These are phyloP conservation scores for Phlebiopsis gigantea DNA, from an alignment of 768 basidiomycete species.

Conservation along the genomic window DNA sequence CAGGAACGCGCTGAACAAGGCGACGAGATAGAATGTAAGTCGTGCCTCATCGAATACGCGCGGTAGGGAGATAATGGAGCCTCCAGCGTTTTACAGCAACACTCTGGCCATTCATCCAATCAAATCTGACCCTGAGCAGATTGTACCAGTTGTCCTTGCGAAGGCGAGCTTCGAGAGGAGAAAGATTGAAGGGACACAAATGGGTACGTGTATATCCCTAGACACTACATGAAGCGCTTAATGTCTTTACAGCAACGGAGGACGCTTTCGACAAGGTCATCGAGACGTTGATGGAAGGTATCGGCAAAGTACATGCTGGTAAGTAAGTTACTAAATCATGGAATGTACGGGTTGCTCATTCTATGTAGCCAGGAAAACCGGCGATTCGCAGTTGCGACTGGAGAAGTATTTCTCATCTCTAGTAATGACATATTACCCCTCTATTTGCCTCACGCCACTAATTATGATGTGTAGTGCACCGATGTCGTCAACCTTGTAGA, in stretches of 20 bases:
- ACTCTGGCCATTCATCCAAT: conserved; percentile 54
- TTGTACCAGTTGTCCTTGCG: conserved; percentile 59
- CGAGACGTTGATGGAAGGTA: conserved; percentile 56
- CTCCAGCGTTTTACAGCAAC: conserved; percentile 49
- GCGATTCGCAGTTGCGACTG: conserved; percentile 72
- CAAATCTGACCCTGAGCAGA: conserved; percentile 55
- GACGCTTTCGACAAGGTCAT: conserved; percentile 49
- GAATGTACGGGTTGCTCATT: not conserved
- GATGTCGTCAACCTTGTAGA: conserved; percentile 43
- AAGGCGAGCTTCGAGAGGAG: conserved; percentile 62
- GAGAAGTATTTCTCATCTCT: conserved; percentile 79
- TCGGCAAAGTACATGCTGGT: conserved; percentile 59
- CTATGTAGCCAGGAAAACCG: conserved; percentile 21
- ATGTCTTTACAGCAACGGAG: conserved; percentile 40
- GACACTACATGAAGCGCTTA: too few relatives aligned
- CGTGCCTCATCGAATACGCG: not conserved
- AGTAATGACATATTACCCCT: conserved; percentile 37
- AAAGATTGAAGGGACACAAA: conserved; percentile 39
- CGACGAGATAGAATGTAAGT: conserved; percentile 18
- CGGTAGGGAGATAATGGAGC: conserved; percentile 11
- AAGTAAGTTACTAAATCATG: conserved; percentile 3
- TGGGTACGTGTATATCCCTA: conserved; percentile 27
- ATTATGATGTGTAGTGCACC: conserved; percentile 38
- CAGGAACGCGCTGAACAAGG: conserved; percentile 42
- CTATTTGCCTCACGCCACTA: not conserved